These are phyloP conservation scores for Kodamaea laetipori DNA, from an alignment of 805 yeast genomes.

Conservation along the genomic window DNA sequence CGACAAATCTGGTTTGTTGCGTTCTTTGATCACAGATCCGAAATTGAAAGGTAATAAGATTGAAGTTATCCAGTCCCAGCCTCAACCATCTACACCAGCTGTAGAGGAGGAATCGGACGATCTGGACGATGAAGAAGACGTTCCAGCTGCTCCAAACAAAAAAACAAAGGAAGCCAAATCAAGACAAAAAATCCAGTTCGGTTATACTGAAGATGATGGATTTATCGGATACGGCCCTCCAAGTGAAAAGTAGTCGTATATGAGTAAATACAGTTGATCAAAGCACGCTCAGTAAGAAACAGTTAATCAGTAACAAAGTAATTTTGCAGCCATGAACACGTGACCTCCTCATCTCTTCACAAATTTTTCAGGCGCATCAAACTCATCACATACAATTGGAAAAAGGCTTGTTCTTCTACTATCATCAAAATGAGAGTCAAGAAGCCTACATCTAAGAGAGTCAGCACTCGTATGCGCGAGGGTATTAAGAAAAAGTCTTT, in stretches of 20 bases:
- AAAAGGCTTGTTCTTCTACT: neutral
- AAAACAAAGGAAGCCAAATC: neutral
- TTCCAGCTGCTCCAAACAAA: neutral
- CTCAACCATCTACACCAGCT: neutral
- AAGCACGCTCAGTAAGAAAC: no score
- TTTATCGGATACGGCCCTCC: neutral
- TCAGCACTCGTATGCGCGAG: slow-evolving; percentile 90
- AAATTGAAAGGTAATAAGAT: neutral
- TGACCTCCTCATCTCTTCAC: slow-evolving; percentile 8
- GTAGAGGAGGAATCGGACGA: neutral
- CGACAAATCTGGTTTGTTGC: slow-evolving; percentile 7
- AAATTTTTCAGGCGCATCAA: slow-evolving; percentile 5
- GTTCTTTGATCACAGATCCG: neutral
- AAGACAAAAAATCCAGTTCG: neutral
- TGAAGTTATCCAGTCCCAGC: neutral
- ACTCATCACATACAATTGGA: slow-evolving; percentile 6
- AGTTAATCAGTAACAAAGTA: no score
- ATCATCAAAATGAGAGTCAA: slow-evolving; percentile 44
- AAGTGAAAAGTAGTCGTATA: neutral
- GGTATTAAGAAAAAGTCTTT: slow-evolving; percentile 96
- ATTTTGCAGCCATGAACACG: slow-evolving; percentile 4
- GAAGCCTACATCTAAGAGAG: slow-evolving; percentile 81
- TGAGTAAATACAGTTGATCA: neutral
- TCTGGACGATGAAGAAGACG: slow-evolving; percentile 9
- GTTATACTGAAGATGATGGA: slow-evolving; percentile 1